Conservation (phyloP, 768 basidiomycete species). For the Lentinula sp. region DNA sequence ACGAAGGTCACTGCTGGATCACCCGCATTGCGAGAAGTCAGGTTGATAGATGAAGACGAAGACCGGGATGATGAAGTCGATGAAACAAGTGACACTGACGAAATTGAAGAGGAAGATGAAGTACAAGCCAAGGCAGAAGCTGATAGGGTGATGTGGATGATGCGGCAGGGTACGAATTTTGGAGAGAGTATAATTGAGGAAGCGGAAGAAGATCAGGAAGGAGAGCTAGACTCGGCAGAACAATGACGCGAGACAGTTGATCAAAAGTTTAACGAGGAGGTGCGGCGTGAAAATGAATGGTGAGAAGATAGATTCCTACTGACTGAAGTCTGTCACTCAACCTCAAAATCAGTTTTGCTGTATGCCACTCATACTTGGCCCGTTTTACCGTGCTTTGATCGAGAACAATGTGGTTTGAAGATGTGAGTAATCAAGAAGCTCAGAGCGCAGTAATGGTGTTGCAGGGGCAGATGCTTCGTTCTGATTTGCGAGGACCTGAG, state of each 20-base stretch:
- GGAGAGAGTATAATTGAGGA: not conserved
- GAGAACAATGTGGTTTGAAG: no score
- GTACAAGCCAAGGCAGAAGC: not conserved
- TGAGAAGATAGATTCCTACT: no score
- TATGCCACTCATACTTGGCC: no score
- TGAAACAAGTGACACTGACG: not conserved
- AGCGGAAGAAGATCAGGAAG: not conserved
- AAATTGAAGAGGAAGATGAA: not conserved
- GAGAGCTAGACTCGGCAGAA: not conserved
- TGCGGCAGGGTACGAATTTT: not conserved
- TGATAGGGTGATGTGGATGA: not conserved
- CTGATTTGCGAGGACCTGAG: no score
- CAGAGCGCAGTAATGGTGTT: no score
- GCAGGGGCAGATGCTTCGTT: no score
- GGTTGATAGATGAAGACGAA: not conserved
- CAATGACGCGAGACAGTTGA: not conserved
- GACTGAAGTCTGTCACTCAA: no score
- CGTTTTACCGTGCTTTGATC: no score
- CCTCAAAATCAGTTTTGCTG: no score
- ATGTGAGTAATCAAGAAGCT: no score
- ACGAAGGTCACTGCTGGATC: not conserved
- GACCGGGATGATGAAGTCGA: not conserved
- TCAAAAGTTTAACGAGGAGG: not conserved
- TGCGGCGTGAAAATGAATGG: not conserved
- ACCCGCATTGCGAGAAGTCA: not conserved